phyloP scores from a whole-genome alignment of 495 filamentous ascomycete species.

The Aspergillus sparsus region DNA sequence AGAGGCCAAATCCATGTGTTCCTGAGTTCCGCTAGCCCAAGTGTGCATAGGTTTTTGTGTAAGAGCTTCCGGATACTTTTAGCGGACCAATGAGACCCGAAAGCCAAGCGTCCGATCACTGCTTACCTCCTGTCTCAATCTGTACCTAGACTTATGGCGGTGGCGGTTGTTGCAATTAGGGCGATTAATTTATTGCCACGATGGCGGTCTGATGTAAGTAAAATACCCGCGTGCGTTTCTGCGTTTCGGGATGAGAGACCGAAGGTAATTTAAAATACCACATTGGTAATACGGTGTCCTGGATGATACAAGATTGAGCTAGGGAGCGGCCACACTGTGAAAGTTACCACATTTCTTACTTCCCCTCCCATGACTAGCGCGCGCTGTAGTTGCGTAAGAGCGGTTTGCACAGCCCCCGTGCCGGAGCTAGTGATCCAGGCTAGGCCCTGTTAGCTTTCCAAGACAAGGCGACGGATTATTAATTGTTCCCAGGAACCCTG shows the following conservation, averaged over 20 bases:
- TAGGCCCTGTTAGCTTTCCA: constrained; percentile 18
- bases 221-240: too few species aligned
- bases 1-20: constrained; percentile 4
- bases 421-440: constrained; percentile 30
- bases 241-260: background rate
- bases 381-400: constrained; percentile 32
- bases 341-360: constrained; percentile 1
- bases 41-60: background rate
- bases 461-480: constrained; percentile 17
- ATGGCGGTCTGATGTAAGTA: background rate
- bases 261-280: constrained; percentile 13
- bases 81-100: background rate
- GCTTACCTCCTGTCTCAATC: background rate
- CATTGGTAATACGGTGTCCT: background rate
- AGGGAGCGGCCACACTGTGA: background rate
- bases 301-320: constrained; percentile 1
- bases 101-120: constrained; percentile 1
- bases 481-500: constrained; percentile 11
- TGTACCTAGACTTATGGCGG: constrained; percentile 13
- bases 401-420: constrained; percentile 34
- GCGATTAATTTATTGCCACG: constrained; percentile 1
- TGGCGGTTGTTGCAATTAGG: background rate
- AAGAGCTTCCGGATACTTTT: background rate
- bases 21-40: constrained; percentile 1
- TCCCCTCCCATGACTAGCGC: constrained; percentile 11